phyloP scores from a whole-genome alignment of 176 grass and related monocot species.

The Typha latifolia region DNA sequence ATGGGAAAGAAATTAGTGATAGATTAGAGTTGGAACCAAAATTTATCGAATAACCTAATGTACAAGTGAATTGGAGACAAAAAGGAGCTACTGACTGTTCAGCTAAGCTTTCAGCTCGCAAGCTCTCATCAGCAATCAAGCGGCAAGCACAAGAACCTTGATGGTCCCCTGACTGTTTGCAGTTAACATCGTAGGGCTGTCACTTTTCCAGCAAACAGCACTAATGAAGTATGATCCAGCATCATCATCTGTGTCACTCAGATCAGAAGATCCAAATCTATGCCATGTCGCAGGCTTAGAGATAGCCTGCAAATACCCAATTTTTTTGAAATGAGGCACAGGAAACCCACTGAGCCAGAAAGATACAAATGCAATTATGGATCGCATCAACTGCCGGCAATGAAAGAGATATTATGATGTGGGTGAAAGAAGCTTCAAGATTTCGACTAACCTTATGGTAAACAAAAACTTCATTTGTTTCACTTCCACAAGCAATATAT shows the following conservation, averaged over 20 bases:
- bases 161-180: constrained; percentile 99
- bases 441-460: constrained; percentile 82
- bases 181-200: constrained; percentile 89
- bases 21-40: neutral
- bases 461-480: constrained; percentile 94
- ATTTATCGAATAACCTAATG: neutral
- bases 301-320: constrained; percentile 52
- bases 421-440: neutral
- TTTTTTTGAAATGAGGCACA: neutral
- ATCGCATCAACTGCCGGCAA: neutral
- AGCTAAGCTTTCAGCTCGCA: neutral
- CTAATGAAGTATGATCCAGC: constrained; percentile 90
- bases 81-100: neutral
- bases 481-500: constrained; percentile 97
- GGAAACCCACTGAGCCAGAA: neutral
- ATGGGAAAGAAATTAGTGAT: neutral
- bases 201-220: constrained; percentile 98
- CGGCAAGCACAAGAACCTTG: constrained; percentile 85
- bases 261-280: constrained; percentile 70
- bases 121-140: constrained; percentile 35
- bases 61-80: neutral
- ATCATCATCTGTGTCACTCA: constrained; percentile 74
- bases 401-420: neutral
- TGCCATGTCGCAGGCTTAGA: constrained; percentile 84
- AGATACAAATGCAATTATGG: constrained; percentile 4